Evolutionary conservation across 1,139 yeast genomes (phyloP).

Genomic region (Candida buenavistaensis): DNA sequence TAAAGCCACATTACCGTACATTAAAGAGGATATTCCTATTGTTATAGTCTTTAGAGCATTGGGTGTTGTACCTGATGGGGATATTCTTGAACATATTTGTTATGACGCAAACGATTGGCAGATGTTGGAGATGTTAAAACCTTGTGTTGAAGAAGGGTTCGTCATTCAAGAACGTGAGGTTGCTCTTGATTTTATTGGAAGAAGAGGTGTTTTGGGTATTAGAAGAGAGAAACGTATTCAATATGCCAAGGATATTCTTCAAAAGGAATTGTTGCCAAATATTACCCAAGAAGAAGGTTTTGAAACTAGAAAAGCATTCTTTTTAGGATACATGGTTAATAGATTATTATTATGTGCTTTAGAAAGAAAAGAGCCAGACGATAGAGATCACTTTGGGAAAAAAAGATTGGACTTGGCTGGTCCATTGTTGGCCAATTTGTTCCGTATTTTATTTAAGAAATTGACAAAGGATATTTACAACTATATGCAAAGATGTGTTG

Average conservation of each 20-base stretch:
- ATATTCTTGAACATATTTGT: slow-evolving; percentile 95
- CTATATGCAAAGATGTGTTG: slow-evolving; percentile 99
- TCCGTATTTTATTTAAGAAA: slow-evolving; percentile 91
- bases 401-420: slow-evolving; percentile 98
- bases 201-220: slow-evolving; percentile 96
- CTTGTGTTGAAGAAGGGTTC: slow-evolving; percentile 98
- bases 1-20: slow-evolving; percentile 93
- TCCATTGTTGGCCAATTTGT: slow-evolving; percentile 90
- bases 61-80: slow-evolving; percentile 99
- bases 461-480: slow-evolving; percentile 92
- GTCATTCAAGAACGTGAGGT: slow-evolving; percentile 98
- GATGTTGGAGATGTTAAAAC: slow-evolving; percentile 98
- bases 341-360: slow-evolving; percentile 91
- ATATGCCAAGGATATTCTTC: slow-evolving; percentile 93
- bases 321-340: slow-evolving; percentile 96
- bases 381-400: slow-evolving; percentile 98
- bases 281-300: slow-evolving; percentile 97
- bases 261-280: slow-evolving; percentile 94
- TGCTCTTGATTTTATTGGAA: slow-evolving; percentile 95
- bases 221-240: slow-evolving; percentile 97
- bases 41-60: slow-evolving; percentile 96
- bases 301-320: slow-evolving; percentile 95
- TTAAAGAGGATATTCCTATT: slow-evolving; percentile 94
- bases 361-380: slow-evolving; percentile 97
- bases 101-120: slow-evolving; percentile 99